Base-by-base conservation (phyloP, 1,139 yeast species). In the Blastobotrys proliferans region DNA sequence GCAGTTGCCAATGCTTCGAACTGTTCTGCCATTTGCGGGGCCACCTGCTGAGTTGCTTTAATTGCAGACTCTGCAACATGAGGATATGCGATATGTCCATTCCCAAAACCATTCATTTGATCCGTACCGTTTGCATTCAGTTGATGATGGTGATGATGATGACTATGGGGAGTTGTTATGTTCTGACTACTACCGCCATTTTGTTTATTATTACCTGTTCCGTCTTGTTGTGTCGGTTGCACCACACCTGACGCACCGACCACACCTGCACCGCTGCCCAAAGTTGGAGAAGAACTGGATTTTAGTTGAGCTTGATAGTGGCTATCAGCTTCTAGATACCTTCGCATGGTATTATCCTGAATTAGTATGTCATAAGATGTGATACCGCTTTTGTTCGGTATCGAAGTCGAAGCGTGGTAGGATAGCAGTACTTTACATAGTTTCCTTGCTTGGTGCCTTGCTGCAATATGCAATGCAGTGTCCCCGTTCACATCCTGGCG, bases 381-480 rank as follows among this genome's bases (percentile, higher is more conserved):
- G 47, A 78, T 73, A 13, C 88, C 84, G 27, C 78, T 77, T 51
- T 80, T 74, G 62, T 92, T 90, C 32, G 78, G 74, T 34, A 88
- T 69, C 52, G 83, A 81, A 17, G 84, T 75, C 47, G 78, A 74
- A 11, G 90, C 92, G 51, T 83, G 85, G 62, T 84, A 82, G 31
- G 77, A 74, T 13, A 87, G 66, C 41, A 92, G 70, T 1, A 83
- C 79, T 51, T 82, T 80, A 54, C 85, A 83, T 50, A 92, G 79
- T 56, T 80, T 79, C 52, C 81, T 77, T 43, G 92, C 86, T 35
- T 83, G 76, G 56, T 83, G 78, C 44, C 79, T 76, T 1, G 94
- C 84, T 22, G 92, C 83, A 35, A 90, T 74, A 56, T 90, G 95
- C 45, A 88, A 69, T 0, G 95, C 95, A 0, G 96, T 85, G 59